Percentiles rank a stretch among this genome's conserved stretches.
Evolutionary conservation across 2,329 filamentous ascomycete genomes (phyloP).

Genomic region (Fusarium drepaniforme): DNA sequence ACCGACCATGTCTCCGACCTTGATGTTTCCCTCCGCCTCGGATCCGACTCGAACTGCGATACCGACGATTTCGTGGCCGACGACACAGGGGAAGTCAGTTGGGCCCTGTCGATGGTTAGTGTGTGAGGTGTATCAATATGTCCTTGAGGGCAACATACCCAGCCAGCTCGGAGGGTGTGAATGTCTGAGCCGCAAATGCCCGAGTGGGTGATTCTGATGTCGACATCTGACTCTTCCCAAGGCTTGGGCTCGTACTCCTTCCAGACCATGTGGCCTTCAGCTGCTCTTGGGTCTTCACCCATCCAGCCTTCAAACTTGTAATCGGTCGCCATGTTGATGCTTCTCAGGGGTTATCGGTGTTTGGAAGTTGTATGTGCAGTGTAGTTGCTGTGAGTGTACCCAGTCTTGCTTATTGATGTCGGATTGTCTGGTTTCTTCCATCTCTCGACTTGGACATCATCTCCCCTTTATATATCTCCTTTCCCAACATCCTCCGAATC

Average conservation of each 20-base stretch:
- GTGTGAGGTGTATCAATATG: neutral
- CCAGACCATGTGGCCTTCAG: constrained; percentile 67
- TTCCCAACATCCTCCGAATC: neutral
- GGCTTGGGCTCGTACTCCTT: constrained; percentile 70
- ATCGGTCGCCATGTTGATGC: constrained; percentile 32
- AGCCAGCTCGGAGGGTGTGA: constrained; percentile 69
- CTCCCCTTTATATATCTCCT: neutral
- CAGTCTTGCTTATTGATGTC: neutral
- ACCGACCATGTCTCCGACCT: constrained; percentile 73
- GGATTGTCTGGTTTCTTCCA: neutral
- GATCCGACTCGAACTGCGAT: constrained; percentile 66
- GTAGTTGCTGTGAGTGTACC: neutral
- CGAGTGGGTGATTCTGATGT: constrained; percentile 75
- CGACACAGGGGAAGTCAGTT: constrained; percentile 57
- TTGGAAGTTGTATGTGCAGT: neutral
- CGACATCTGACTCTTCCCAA: constrained; percentile 75
- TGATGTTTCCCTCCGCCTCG: constrained; percentile 59
- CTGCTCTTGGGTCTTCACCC: constrained; percentile 54
- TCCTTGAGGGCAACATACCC: constrained; percentile 46
- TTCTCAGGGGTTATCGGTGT: neutral
- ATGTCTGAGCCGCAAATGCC: constrained; percentile 75
- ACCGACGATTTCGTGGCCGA: constrained; percentile 77
- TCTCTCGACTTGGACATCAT: neutral
- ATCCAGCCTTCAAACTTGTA: constrained; percentile 67
- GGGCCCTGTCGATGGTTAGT: constrained; percentile 28